A percentile compares a stretch with the other conserved stretches of the same genome.
Conservation (phyloP, 2,329 filamentous ascomycete genomes). For the Westerdykella aurantiaca region DNA sequence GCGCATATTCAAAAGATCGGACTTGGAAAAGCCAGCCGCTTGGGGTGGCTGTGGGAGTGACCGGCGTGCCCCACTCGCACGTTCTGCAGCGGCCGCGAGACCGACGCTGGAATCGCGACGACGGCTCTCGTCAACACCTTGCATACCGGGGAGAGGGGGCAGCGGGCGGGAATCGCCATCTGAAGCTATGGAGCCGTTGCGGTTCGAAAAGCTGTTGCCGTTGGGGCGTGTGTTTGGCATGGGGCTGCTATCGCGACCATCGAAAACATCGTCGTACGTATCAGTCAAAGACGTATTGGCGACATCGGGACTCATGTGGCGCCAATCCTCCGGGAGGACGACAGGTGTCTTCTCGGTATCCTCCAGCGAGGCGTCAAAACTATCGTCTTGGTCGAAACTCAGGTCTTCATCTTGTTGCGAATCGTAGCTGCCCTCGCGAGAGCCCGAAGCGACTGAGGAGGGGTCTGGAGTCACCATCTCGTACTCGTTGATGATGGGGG, state of each 20-base stretch:
- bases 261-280: constrained; percentile 62
- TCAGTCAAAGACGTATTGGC: constrained; percentile 51
- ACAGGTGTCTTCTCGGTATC: constrained; percentile 97
- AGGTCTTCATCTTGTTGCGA: constrained; percentile 69
- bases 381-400: constrained; percentile 66
- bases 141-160: constrained; percentile 71
- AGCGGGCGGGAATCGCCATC: constrained; percentile 79
- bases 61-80: constrained; percentile 60
- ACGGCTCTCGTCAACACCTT: constrained; percentile 50
- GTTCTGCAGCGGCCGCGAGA: constrained; percentile 67
- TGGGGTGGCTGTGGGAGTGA: constrained; percentile 67
- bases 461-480: constrained; percentile 95
- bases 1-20: constrained; percentile 71
- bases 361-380: constrained; percentile 91
- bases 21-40: constrained; percentile 62
- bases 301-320: constrained; percentile 63
- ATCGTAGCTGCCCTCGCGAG: constrained; percentile 88
- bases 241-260: constrained; percentile 57
- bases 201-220: constrained; percentile 44
- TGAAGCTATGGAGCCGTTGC: constrained; percentile 68
- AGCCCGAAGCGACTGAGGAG: constrained; percentile 85
- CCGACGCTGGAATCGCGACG: constrained; percentile 55
- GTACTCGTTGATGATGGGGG: constrained; percentile 94
- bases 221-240: constrained; percentile 51
- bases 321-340: constrained; percentile 95